A percentile compares a stretch with the other conserved stretches of the same genome.
These are phyloP conservation scores for Phytopythium delawarense DNA, from an alignment of 352 stramenopile genomes.

Conservation along the genomic window DNA sequence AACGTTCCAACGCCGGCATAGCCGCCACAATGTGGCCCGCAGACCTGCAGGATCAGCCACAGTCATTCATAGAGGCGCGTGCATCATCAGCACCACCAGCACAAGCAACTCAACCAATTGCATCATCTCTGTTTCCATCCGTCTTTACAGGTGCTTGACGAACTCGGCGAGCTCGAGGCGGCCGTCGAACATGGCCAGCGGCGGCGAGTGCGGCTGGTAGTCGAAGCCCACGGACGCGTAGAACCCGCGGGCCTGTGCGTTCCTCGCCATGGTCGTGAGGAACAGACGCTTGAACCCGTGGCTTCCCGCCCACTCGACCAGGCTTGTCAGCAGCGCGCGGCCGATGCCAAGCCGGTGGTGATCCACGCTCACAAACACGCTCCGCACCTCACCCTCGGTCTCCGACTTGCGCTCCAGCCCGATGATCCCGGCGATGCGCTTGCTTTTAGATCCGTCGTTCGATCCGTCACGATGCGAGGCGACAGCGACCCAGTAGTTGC, in stretches of 20 bases:
- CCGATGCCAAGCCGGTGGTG: slow-evolving; percentile 20
- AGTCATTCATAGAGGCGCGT: no score
- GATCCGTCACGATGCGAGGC: background rate
- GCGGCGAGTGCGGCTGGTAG: slow-evolving; percentile 8
- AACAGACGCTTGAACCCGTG: slow-evolving; percentile 14
- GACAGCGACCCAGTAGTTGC: slow-evolving; percentile 25
- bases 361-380: slow-evolving; percentile 21
- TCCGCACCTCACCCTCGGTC: slow-evolving; percentile 15
- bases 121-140: background rate
- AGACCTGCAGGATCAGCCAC: no score
- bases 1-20: no score
- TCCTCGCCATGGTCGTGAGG: slow-evolving; percentile 18
- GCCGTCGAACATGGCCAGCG: slow-evolving; percentile 12
- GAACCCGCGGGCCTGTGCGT: slow-evolving; percentile 9
- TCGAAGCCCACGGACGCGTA: slow-evolving; percentile 21
- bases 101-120: no score
- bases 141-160: slow-evolving; percentile 11
- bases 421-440: slow-evolving; percentile 18
- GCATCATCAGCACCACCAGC: no score
- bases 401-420: slow-evolving; percentile 16
- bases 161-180: slow-evolving; percentile 18
- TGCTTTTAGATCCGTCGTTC: background rate
- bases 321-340: slow-evolving; percentile 14
- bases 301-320: slow-evolving; percentile 14
- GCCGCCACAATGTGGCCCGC: no score